A percentile compares a stretch with the other conserved stretches of the same genome.
phyloP scores from a whole-genome alignment of 148 eudicot species.

The Rheum nobile region DNA sequence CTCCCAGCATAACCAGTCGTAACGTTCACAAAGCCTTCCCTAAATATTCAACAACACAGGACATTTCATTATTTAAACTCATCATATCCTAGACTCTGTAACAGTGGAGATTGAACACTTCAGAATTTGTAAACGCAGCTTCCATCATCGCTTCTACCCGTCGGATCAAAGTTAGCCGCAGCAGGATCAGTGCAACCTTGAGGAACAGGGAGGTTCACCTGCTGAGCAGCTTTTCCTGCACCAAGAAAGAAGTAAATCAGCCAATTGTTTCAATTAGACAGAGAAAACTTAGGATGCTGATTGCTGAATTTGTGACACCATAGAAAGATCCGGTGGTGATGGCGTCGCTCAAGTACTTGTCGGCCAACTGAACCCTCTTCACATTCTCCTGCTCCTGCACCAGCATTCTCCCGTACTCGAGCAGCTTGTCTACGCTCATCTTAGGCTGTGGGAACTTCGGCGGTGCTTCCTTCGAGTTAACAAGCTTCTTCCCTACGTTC shows the following conservation, averaged over 20 bases:
- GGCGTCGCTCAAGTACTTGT: slow-evolving; percentile 51
- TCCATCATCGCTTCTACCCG: not conserved
- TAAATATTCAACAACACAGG: no score
- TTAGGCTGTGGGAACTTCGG: slow-evolving; percentile 65
- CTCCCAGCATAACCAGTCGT: no score
- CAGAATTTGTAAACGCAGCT: not conserved
- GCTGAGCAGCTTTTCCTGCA: slow-evolving; percentile 3
- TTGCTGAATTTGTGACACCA: slow-evolving; percentile 40
- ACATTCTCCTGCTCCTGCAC: slow-evolving; percentile 85
- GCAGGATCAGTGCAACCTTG: slow-evolving; percentile 1
- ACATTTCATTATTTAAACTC: no score
- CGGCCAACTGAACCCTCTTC: slow-evolving; percentile 90
- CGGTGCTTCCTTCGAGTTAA: slow-evolving; percentile 79
- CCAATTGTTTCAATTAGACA: not conserved
- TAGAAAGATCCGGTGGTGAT: slow-evolving; percentile 48
- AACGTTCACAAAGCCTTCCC: no score
- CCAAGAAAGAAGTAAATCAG: not conserved
- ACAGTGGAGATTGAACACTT: no score
- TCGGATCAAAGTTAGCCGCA: not conserved
- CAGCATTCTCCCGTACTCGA: slow-evolving; percentile 77
- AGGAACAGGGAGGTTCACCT: not conserved
- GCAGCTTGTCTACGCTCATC: slow-evolving; percentile 64
- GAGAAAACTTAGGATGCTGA: no score
- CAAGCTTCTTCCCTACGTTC: slow-evolving; percentile 54
- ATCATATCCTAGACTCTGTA: no score